Conservation (phyloP, 495 filamentous ascomycete genomes). For the Chaetomium fimeti region DNA sequence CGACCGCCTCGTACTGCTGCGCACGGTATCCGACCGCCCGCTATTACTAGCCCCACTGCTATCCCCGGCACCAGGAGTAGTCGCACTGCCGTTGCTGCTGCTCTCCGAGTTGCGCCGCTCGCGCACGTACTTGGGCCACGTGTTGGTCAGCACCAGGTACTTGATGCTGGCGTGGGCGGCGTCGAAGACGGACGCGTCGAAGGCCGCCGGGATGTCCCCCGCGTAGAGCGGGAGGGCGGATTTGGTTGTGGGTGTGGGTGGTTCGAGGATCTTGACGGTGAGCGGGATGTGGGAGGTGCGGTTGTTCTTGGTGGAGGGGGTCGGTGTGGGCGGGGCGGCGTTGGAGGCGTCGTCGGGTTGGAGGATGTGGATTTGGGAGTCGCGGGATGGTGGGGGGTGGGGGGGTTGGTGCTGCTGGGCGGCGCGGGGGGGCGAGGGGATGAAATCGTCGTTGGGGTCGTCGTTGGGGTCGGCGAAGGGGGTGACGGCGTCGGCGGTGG, state of each 20-base stretch:
- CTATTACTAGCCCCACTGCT: not conserved
- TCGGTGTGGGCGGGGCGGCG: too few species aligned
- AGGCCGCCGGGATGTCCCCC: slow-evolving; percentile 49
- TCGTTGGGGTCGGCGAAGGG: slow-evolving; percentile 27
- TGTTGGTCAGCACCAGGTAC: slow-evolving; percentile 67
- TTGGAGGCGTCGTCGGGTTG: not conserved
- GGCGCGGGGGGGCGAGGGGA: not conserved
- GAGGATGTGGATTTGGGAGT: slow-evolving; percentile 27
- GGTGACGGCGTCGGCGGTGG: slow-evolving; percentile 17
- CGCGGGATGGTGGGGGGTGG: slow-evolving; percentile 12
- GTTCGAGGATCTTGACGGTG: not conserved
- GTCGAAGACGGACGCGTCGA: slow-evolving; percentile 57
- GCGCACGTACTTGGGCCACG: slow-evolving; percentile 64
- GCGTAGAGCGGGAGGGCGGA: slow-evolving; percentile 24
- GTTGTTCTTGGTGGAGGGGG: not conserved
- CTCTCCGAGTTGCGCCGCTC: slow-evolving; percentile 32
- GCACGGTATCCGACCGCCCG: not conserved
- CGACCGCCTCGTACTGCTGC: not conserved
- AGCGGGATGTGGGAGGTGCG: slow-evolving; percentile 12
- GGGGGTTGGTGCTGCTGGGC: not conserved
- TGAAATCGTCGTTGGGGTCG: not conserved
- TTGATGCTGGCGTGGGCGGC: slow-evolving; percentile 61
- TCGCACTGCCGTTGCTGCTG: not conserved
- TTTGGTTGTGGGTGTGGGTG: not conserved
- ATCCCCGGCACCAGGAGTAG: too few species aligned